Base-by-base conservation (phyloP, 2,329 filamentous ascomycete species). In the Phyllosticta paracitricarpa region DNA sequence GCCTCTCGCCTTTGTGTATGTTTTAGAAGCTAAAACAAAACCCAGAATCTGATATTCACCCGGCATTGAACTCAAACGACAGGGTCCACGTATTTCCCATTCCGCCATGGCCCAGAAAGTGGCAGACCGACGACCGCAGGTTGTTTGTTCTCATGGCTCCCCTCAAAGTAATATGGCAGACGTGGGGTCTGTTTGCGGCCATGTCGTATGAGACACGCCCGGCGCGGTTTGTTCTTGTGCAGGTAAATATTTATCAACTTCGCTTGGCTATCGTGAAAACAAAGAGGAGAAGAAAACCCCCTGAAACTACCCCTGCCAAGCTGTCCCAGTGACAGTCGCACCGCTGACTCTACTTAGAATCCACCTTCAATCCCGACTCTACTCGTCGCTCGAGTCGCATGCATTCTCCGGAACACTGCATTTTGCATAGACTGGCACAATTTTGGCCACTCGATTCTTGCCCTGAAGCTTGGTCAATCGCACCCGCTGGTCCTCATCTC, bases 401-500 rank as follows among this genome's bases (percentile, higher is more conserved):
- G 89, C 68, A 83, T 86, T 66, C 73, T 96, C 57, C 87, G 94
- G 57, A 87, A 89, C 67, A 96, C 89, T 51, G 84, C 84, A 61
- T 82, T 99, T 3, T 81, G 97, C 63, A 89, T 97, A 61, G 94
- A 99, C 78, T 99, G 94, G 94, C 94, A 99, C 78, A 99, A 99
- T 75, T 97, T 97, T 74, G 94, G 93, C 67, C 96, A 93, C 81
- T 93, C 91, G 8, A 96, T 99, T 67, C 84, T 99, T 3, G 89
- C 82, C 1, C 74, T 88, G 56, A 87, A 86, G 64, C 77, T 88
- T 1, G 83, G 84, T 0, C 65, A 76, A 1, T 73, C 71, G 5
- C 89, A 95, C 69, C 88, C 87, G 0, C 82, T 97, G n/a, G 91
- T 97, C 8, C 80, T 76, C 28, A 71, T 95, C 8, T 89, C 93